Evolutionary conservation across 306 rosid genomes (phyloP).

Genomic region (Boehmeria nivea): DNA sequence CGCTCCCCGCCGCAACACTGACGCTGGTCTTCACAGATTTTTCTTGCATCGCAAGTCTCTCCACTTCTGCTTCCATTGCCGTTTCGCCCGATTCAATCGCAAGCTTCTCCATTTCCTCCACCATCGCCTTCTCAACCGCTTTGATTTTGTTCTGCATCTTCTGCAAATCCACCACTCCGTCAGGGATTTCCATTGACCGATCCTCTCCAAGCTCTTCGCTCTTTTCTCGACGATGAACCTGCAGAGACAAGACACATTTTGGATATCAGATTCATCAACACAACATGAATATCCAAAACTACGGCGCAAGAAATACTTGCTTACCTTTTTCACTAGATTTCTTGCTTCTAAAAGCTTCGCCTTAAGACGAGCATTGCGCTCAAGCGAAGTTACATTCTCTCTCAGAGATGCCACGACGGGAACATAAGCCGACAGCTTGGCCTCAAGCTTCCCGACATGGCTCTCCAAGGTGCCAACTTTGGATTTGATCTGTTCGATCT

Average conservation of each 20-base stretch:
- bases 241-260: constrained; percentile 25
- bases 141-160: constrained; percentile 52
- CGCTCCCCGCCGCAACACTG: constrained; percentile 17
- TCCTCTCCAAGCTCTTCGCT: constrained; percentile 30
- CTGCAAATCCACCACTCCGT: constrained; percentile 62
- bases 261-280: constrained; percentile 15
- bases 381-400: constrained; percentile 70
- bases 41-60: constrained; percentile 13
- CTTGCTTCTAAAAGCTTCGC: constrained; percentile 25
- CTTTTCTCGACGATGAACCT: constrained; percentile 40
- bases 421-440: constrained; percentile 58
- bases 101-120: constrained; percentile 46
- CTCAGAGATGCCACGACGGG: constrained; percentile 71
- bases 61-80: constrained; percentile 24
- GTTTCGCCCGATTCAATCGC: constrained; percentile 26
- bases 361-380: constrained; percentile 46
- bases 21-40: constrained; percentile 4
- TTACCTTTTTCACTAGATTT: constrained; percentile 45
- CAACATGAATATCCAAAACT: background rate
- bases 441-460: constrained; percentile 62
- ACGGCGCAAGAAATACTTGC: background rate
- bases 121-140: constrained; percentile 35
- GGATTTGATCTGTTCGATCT: constrained; percentile 54
- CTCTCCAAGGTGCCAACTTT: constrained; percentile 51
- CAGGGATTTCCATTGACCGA: constrained; percentile 18